Base-by-base conservation (phyloP, 345 rosid genomes). In the Cardamine resedifolia region DNA sequence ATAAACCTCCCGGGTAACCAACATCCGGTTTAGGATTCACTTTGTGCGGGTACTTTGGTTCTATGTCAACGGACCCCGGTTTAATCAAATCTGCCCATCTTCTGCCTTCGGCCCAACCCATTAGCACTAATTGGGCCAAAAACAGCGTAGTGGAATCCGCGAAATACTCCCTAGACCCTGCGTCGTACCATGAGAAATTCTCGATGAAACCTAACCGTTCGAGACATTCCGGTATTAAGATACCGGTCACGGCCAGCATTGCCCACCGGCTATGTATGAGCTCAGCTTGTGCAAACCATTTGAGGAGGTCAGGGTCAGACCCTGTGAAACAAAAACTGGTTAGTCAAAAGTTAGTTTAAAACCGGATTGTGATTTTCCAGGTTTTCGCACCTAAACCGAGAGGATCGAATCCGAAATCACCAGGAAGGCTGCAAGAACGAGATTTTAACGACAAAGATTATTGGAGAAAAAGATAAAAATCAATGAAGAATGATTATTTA, bases 211-310 rank as follows among this genome's bases (percentile, higher is more conserved):
- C 98, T 60, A 86, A 39, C 34, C 90, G 80, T 58, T 83, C 98
- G 4, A 94, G 91, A 77, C 84, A 75, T 81, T 89, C 98, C 1
- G 98, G 98, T 59, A 90, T 69, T 8, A 94, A 75, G 38, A 94
- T 90, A 10, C 98, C 98, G 4, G 90, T 68, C 61, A 86, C 97
- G 0, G 91, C 98, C 3, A 94, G 84, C 98, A 94, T 94, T n/a
- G 97, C 98, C 98, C 98, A 94, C 67, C 98, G 82, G 28, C 88
- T 79, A 18, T 89, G 98, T 72, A 94, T 74, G 43, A 94, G 84
- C 80, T 90, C 97, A 3, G 95, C 98, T 81, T 94, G 98, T 16
- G 97, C 96, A 62, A 89, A 87, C 98, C 98, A 94, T 85, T 83
- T 87, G 10, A 89, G 91, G 10, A 63, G 66, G 51, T 90, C 95